Evolutionary conservation across 805 yeast species (phyloP), one percentile per base, ranked within the genome.

Genomic region (Zygosaccharomyces bailii): DNA sequence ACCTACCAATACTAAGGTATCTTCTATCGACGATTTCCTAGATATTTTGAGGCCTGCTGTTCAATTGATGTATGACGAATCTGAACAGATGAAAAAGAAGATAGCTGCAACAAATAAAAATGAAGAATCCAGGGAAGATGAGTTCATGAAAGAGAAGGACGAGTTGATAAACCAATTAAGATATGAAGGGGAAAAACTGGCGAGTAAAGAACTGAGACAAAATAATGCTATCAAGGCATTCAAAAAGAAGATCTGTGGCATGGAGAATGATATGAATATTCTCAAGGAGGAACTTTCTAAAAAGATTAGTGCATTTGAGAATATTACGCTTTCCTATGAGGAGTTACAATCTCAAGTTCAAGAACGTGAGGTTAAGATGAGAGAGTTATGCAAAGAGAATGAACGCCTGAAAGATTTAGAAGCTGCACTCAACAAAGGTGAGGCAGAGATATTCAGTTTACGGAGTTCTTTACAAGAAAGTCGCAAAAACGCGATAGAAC

Each of bases 161-260:
- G 74, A 70, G 9, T 76, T 79, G 23, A 79, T 90, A 19, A 74
- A 76, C 13, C 80, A 82, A 45, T 66, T 90, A 21, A 59, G 85
- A 57, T 79, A 76, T 43, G 96, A 89, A 63, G 96, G 96, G 3
- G 82, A 84, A 50, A 78, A 75, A 18, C 65, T 88, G 30, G 79
- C 93, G 0, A 73, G 74, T 46, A 80, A 78, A 48, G 97, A 91
- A 55, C 71, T 87, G 20, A 78, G 76, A 52, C 72, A 80, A 42
- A 80, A 77, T 52, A 86, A 80, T 32, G 71, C 81, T 0, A 78
- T 90, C 39, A 85, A 85, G 49, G 72, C 74, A 50, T 63, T 89
- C 45, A 78, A 79, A 33, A 65, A 72, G 16, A 72, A 70, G 29
- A 76, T 78, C 40, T 11, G 51, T 5, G 68, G 65, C 11, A 61